Evolutionary conservation across 805 yeast genomes (phyloP), one percentile per base, ranked within the genome.

Genomic region (Yarrowia osloensis): DNA sequence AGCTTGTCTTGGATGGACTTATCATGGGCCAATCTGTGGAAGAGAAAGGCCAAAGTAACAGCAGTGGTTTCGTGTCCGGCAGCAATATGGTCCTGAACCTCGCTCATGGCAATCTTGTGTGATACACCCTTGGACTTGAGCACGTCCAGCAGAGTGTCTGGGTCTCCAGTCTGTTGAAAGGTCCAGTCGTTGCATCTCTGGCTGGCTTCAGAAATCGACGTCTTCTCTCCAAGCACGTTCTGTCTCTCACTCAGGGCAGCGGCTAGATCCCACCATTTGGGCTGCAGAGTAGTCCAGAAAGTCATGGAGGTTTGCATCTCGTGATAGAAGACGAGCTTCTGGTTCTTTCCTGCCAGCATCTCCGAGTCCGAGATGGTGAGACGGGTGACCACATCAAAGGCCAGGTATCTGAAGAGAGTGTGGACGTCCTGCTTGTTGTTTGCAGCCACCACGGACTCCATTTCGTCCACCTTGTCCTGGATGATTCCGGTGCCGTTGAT

Each of bases 21-120:
- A 12, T 54, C 61, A 24, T 35, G 61, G 92, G 77, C 65, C 84
- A 86, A 1, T 90, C 44, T 35, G 21, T 54, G 61, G 61, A 54
- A 54, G 65, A 85, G 75, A 73, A 83, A 88, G 0, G 90, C 79
- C 68, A 88, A 74, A n/a, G 87, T 85, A 7, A 85, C 81, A 0
- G 89, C 90, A 0, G 90, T 87, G 5, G 93, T 88, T 72, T 88
- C 89, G 73, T 88, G 92, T 3, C 93, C 93, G 0, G 93, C 93
- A 54, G 88, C 87, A 42, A 88, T 81, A 73, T 88, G 90, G 72
- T 88, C 93, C 52, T 83, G 81, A 29, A 80, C 73, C 70, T 84
- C 87, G 37, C 84, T 77, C n/a, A 80, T 81, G 13, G 82, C 80
- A 11, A 77, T 72, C 68, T 71, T 70, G 33, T 74, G 75, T 1